Evolutionary conservation across 805 yeast species (phyloP).

Genomic region (Kodamaea kakaduensis): DNA sequence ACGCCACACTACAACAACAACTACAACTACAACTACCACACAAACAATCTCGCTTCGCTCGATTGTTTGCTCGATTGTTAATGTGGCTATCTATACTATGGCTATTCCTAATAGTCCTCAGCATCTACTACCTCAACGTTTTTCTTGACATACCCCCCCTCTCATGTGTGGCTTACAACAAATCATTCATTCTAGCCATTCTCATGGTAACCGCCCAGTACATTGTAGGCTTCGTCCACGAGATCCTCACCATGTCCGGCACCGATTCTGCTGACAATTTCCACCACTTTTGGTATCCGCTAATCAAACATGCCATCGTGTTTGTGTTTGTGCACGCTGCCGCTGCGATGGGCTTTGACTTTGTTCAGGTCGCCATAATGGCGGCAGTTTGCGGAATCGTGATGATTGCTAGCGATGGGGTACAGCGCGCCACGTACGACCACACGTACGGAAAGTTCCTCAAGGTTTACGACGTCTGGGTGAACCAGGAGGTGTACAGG

Average conservation of each 20-base stretch:
- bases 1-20: too few species aligned
- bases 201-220: conserved; percentile 9
- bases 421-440: conserved; percentile 8
- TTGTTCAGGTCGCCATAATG: conserved; percentile 11
- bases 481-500: conserved; percentile 13
- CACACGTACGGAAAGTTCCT: conserved; percentile 15
- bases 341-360: conserved; percentile 3
- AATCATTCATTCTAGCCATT: conserved; percentile 11
- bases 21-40: too few species aligned
- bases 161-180: conserved; percentile 4
- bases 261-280: conserved; percentile 6
- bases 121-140: not conserved
- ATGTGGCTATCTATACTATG: too few species aligned
- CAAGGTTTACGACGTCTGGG: conserved; percentile 17
- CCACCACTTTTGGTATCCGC: conserved; percentile 15
- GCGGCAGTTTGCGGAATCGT: conserved; percentile 9
- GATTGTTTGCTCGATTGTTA: too few species aligned
- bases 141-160: not conserved
- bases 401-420: not conserved
- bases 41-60: too few species aligned
- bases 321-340: conserved; percentile 7
- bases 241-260: conserved; percentile 13
- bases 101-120: not conserved
- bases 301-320: conserved; percentile 13
- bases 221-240: conserved; percentile 10